phyloP scores from a whole-genome alignment of 2,329 filamentous ascomycete genomes.

The Paecilomyces niveus region DNA sequence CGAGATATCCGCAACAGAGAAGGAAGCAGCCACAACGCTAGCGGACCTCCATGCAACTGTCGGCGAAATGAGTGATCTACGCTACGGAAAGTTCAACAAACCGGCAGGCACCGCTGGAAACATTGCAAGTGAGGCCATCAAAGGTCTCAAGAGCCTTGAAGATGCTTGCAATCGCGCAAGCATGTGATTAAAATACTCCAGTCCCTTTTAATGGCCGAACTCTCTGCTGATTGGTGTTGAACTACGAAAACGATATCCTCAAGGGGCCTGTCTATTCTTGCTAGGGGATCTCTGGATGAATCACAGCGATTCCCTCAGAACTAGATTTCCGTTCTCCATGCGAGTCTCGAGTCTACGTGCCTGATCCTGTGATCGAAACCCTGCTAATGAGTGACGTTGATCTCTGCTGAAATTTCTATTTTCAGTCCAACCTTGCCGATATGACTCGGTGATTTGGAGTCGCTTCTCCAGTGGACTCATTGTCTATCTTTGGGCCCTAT shows the following conservation, averaged over 20 bases:
- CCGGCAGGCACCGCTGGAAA: constrained; percentile 49
- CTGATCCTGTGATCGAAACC: too few species aligned
- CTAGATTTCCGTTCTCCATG: too few species aligned
- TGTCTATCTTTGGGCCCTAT: background rate
- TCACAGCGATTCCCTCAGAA: too few species aligned
- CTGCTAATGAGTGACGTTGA: too few species aligned
- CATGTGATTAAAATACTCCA: constrained; percentile 5
- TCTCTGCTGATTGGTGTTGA: background rate
- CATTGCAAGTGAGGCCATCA: constrained; percentile 59
- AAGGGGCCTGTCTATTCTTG: too few species aligned
- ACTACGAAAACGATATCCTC: background rate
- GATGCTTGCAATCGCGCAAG: constrained; percentile 48
- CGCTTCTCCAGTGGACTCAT: too few species aligned
- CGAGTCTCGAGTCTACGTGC: too few species aligned
- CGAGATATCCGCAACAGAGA: constrained; percentile 59
- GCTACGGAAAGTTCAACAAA: constrained; percentile 63
- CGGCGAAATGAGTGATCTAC: constrained; percentile 70
- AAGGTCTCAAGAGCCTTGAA: constrained; percentile 59
- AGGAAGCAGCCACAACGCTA: constrained; percentile 56
- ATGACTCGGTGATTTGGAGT: too few species aligned
- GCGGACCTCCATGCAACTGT: constrained; percentile 59
- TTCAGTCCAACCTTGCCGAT: too few species aligned
- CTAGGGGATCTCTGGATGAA: too few species aligned
- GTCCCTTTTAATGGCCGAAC: too few species aligned
- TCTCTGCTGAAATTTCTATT: too few species aligned